Percentiles rank a stretch among this genome's conserved stretches.
Evolutionary conservation across 495 filamentous ascomycete species (phyloP).

Genomic region (Penicillium angulare): DNA sequence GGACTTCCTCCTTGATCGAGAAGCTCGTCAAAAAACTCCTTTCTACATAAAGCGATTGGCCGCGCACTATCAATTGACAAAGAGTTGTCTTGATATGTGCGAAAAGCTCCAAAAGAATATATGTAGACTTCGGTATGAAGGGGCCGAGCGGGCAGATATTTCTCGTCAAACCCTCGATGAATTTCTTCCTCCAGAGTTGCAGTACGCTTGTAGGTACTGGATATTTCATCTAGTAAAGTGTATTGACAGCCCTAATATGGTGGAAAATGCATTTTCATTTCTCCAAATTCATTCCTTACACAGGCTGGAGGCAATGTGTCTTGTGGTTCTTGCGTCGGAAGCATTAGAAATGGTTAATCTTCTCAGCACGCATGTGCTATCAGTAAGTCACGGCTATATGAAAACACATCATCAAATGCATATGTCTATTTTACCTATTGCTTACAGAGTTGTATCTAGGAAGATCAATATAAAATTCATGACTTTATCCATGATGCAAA

Average conservation of each 20-base stretch:
- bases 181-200: constrained; percentile 23
- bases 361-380: background rate
- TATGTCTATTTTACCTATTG: background rate
- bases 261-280: constrained; percentile 28
- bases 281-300: constrained; percentile 40
- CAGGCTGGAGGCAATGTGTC: constrained; percentile 42
- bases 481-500: constrained; percentile 7
- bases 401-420: background rate
- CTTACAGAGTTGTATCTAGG: no score
- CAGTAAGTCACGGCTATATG: background rate
- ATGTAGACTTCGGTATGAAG: constrained; percentile 25
- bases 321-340: constrained; percentile 21
- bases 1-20: constrained; percentile 6
- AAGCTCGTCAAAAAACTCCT: constrained; percentile 1
- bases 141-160: constrained; percentile 21
- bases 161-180: constrained; percentile 12
- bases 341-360: background rate
- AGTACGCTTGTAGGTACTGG: constrained; percentile 40
- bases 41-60: constrained; percentile 10
- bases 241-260: constrained; percentile 18
- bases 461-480: constrained; percentile 5
- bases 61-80: constrained; percentile 1
- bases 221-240: constrained; percentile 21
- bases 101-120: constrained; percentile 31
- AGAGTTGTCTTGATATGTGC: constrained; percentile 30